Evolutionary conservation across 768 basidiomycete genomes (phyloP), one percentile per base, ranked within the genome.

Genomic region (Sporobolomyces phaffii): DNA sequence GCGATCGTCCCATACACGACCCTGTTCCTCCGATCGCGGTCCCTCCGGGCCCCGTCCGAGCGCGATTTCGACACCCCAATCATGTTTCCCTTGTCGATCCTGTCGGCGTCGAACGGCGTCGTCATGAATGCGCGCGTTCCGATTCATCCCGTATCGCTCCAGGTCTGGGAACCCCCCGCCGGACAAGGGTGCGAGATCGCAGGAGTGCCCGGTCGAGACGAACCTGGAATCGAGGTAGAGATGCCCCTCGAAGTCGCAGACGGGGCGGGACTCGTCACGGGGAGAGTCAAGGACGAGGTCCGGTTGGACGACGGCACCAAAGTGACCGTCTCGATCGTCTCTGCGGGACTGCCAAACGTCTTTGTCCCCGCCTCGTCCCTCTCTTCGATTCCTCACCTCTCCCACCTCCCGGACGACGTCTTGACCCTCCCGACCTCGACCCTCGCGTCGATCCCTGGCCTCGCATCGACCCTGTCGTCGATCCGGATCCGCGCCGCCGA

Each of bases 261-360:
- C 5, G 49, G 40, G 9, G 58, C 8, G 1, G 52, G 66, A 18
- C 24, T 68, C 24, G 63, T 62, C n/a, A 69, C 62, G 13, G 67
- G 67, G 0, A 14, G 50, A 2, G n/a, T 63, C 7, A 44, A 22
- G 7, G 66, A 72, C 47, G 28, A 47, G 1, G 60, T 68, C 24
- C 20, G 11, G 31, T 47, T 67, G 15, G 60, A 65, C 2, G 48
- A 65, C 41, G 68, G 67, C 0, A 40, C 3, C 18, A 49, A 64
- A 41, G 64, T 44, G 40, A 28, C 48, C 29, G 44, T 69, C 26
- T 72, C 72, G 1, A 18, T 72, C 43, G 33, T 69, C 33, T 47
- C 60, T 22, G 45, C 68, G 10, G 72, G 72, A 18, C 60, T 72
- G 1, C 68, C 72, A 7, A 72, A 72, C 61, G 44, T 72, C 31